Evolutionary conservation across 192 early-diverging fungal species (phyloP), one percentile per base, ranked within the genome.

Genomic region (Coemansia sp.): DNA sequence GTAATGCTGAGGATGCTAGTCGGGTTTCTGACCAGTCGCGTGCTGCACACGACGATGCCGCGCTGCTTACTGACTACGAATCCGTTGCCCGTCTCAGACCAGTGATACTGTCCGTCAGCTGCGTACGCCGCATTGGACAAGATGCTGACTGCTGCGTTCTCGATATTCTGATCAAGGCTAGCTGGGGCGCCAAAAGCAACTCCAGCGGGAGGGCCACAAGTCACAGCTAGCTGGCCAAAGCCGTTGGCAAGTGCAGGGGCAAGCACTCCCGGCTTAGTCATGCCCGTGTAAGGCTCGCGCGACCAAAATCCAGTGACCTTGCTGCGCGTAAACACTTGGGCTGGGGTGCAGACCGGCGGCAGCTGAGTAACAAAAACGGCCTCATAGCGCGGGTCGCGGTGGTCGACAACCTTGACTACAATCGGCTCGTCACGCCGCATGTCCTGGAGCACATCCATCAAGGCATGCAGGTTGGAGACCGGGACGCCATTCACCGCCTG

Each of bases 1-100:
- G 93, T 95, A 36, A 96, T 76, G 62, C 86, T 84, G 22, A 96
- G 85, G 62, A 96, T 94, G 35, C 91, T 90, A 45, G 94, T 80
- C 22, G 85, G 84, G 64, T 91, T 89, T 0, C 88, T 89, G 20
- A 96, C 91, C 29, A 89, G 86, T 59, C 88, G 88, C 4, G 93
- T 85, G 58, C 90, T 88, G 71, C 91, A 91, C 35, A 95, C 72
- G 29, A 96, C 87, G 36, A 98, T 73, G 8, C 94, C 94, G 29
- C 83, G 85, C 49, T 87, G 74, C 11, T 86, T 90, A 59, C 93
- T 91, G 2, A 96, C 73, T 1, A 96, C 86, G 9, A 96, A 68
- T 3, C 76, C 76, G 11, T 20, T 62, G 19, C 93, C 96, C 29
- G 84, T 76, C 12, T n/a, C 38, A 4, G 63, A 73, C 75, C n/a